A percentile compares a stretch with the other conserved stretches of the same genome.
phyloP scores from a whole-genome alignment of 495 filamentous ascomycete species.

The Neurospora hispaniola region DNA sequence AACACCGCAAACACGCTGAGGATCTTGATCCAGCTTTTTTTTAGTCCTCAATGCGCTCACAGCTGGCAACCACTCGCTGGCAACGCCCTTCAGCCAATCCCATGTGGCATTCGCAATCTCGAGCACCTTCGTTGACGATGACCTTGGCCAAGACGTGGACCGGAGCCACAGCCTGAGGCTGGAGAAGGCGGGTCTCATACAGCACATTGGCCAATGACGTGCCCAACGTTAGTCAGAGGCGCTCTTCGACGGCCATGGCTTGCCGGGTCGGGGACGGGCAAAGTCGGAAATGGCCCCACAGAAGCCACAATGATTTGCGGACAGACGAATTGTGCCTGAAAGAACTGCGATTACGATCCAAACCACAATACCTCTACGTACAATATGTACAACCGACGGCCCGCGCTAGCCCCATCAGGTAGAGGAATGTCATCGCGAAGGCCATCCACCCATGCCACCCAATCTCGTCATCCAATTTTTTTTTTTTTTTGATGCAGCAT shows the following conservation, averaged over 20 bases:
- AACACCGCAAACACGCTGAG: background rate
- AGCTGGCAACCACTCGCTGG: background rate
- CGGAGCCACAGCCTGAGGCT: slow-evolving; percentile 20
- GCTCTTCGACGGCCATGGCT: background rate
- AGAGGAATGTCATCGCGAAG: background rate
- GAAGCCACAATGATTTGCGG: background rate
- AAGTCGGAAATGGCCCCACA: slow-evolving; percentile 18
- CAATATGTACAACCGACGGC: background rate
- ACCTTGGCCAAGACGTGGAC: slow-evolving; percentile 16
- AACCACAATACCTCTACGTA: background rate
- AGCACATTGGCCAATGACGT: slow-evolving; percentile 11
- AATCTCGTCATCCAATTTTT: background rate
- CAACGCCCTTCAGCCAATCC: background rate
- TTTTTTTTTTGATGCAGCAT: background rate
- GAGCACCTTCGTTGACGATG: slow-evolving; percentile 4
- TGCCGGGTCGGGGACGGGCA: slow-evolving; percentile 7
- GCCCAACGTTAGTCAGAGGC: slow-evolving; percentile 15
- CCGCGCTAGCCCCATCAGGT: slow-evolving; percentile 6
- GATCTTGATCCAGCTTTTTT: background rate
- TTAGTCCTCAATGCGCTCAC: background rate
- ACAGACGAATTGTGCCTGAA: background rate
- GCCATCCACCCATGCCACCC: background rate
- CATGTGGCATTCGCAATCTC: background rate
- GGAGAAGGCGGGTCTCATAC: background rate
- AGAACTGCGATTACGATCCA: background rate